phyloP scores from a whole-genome alignment of 2,329 filamentous ascomycete genomes.

The Cytospora mali region DNA sequence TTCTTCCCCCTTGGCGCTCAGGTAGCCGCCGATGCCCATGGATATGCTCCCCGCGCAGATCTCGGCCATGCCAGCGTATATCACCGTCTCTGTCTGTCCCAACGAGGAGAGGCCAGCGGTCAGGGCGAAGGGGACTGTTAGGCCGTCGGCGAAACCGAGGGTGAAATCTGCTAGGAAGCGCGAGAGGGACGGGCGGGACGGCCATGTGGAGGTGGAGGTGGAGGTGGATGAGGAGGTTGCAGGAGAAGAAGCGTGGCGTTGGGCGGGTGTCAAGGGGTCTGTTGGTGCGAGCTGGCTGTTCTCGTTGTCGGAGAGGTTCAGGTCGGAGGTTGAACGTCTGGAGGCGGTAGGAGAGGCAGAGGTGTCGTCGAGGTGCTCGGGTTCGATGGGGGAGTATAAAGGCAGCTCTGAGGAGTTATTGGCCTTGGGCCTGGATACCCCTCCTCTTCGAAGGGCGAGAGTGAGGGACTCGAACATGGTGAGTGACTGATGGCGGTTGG shows the following conservation, averaged over 20 bases:
- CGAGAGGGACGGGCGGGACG: conserved; percentile 34
- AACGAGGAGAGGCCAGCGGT: conserved; percentile 69
- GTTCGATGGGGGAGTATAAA: conserved; percentile 21
- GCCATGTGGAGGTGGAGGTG: neutral
- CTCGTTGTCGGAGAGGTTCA: neutral
- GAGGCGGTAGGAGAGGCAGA: neutral
- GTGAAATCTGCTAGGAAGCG: conserved; percentile 66
- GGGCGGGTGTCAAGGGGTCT: conserved; percentile 19
- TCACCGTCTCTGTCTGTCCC: conserved; percentile 62
- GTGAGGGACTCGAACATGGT: conserved; percentile 10
- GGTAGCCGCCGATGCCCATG: conserved; percentile 73
- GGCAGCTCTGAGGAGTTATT: conserved; percentile 7
- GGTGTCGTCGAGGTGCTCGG: conserved; percentile 10
- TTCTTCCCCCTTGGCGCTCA: conserved; percentile 55
- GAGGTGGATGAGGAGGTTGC: neutral
- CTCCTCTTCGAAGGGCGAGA: conserved; percentile 1
- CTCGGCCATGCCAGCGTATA: conserved; percentile 71
- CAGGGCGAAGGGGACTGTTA: conserved; percentile 75
- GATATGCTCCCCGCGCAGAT: conserved; percentile 72
- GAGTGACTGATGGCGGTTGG: neutral
- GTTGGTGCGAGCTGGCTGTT: neutral
- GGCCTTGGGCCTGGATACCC: neutral
- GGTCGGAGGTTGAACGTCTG: neutral
- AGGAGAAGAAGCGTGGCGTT: conserved; percentile 20
- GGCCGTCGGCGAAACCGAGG: conserved; percentile 72